phyloP scores from a whole-genome alignment of 345 rosid genomes.

The Populus ilicifolia region DNA sequence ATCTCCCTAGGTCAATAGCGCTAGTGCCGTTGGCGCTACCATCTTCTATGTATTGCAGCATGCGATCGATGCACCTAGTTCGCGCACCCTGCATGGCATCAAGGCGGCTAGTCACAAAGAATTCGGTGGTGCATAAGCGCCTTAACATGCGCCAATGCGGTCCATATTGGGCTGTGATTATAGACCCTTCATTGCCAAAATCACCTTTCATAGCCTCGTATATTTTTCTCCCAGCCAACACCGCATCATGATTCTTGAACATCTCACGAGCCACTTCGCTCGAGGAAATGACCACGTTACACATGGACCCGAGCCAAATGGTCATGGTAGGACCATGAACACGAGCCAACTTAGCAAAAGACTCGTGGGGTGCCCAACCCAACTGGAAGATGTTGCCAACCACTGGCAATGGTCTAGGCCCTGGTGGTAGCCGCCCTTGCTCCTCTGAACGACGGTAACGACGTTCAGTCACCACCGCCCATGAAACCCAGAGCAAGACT shows the following conservation, averaged over 20 bases:
- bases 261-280: slow-evolving; percentile 58
- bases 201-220: slow-evolving; percentile 75
- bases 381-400: slow-evolving; percentile 67
- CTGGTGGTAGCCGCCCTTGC: slow-evolving; percentile 52
- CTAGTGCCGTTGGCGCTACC: slow-evolving; percentile 41
- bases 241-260: slow-evolving; percentile 71
- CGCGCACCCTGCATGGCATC: slow-evolving; percentile 51
- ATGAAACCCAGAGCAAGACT: slow-evolving; percentile 38
- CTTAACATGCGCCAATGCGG: slow-evolving; percentile 70
- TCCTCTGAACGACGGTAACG: slow-evolving; percentile 30
- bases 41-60: slow-evolving; percentile 46
- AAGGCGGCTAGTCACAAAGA: slow-evolving; percentile 58
- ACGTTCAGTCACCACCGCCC: slow-evolving; percentile 35
- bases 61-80: slow-evolving; percentile 41
- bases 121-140: slow-evolving; percentile 58
- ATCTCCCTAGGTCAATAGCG: slow-evolving; percentile 53
- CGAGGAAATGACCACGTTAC: slow-evolving; percentile 69
- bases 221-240: slow-evolving; percentile 67
- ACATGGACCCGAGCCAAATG: slow-evolving; percentile 68
- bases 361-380: slow-evolving; percentile 48
- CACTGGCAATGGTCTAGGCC: slow-evolving; percentile 60
- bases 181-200: slow-evolving; percentile 49
- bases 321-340: slow-evolving; percentile 70
- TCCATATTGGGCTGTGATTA: slow-evolving; percentile 76
- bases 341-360: slow-evolving; percentile 45